A percentile compares a stretch with the other conserved stretches of the same genome.
phyloP scores from a whole-genome alignment of 768 basidiomycete genomes.

The Rhodotorula sphaerocarpa region DNA sequence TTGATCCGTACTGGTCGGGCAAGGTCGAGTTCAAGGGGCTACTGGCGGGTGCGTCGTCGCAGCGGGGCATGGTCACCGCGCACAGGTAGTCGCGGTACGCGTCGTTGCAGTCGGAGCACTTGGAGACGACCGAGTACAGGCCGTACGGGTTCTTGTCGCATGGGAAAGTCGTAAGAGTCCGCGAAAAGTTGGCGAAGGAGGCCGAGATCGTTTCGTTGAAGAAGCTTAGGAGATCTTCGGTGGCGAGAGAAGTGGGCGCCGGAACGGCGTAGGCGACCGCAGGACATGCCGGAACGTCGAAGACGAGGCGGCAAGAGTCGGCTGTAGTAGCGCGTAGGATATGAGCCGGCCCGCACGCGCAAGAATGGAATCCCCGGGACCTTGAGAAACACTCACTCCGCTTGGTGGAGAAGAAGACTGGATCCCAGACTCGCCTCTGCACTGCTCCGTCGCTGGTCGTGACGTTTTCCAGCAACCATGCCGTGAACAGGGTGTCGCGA shows the following conservation, averaged over 20 bases:
- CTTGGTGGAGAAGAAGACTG: constrained; percentile 67
- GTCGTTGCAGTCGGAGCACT: constrained; percentile 64
- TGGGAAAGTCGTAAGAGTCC: constrained; percentile 60
- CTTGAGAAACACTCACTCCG: constrained; percentile 48
- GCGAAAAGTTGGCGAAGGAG: constrained; percentile 65
- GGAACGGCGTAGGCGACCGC: constrained; percentile 62
- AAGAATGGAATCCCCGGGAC: too few relatives aligned
- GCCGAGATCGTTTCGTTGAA: constrained; percentile 32
- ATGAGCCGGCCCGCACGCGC: background rate
- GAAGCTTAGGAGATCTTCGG: constrained; percentile 50
- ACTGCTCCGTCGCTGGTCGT: background rate
- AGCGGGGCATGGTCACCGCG: constrained; percentile 63
- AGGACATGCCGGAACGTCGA: constrained; percentile 68
- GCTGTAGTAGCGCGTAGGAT: background rate
- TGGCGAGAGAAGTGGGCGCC: constrained; percentile 52
- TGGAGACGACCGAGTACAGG: constrained; percentile 65
- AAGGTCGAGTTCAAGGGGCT: background rate
- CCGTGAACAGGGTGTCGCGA: constrained; percentile 68
- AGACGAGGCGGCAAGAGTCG: constrained; percentile 55
- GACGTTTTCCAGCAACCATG: constrained; percentile 52
- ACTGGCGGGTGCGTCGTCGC: constrained; percentile 50
- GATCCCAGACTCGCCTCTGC: constrained; percentile 55
- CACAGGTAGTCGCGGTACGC: constrained; percentile 75
- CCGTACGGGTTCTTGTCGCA: constrained; percentile 58
- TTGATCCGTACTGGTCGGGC: background rate